Base-by-base conservation (phyloP, 306 rosid species). In the Lupinus albus region DNA sequence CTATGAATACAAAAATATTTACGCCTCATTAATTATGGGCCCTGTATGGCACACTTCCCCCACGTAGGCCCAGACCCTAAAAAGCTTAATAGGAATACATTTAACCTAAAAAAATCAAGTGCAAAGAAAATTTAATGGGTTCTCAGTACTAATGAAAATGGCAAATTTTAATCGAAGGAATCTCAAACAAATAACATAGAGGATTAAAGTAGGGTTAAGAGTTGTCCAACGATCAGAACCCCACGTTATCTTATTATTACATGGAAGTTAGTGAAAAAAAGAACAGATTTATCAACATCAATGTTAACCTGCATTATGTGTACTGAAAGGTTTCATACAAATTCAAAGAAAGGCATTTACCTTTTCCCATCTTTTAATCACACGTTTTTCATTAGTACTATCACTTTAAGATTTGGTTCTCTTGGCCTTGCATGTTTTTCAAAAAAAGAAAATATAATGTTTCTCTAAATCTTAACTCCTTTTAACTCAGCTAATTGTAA, bases 201-300 rank as follows among this genome's bases (percentile, higher is more conserved):
- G 25, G 70, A 58, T 47, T 63, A 82, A 74, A 66, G 78, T 51
- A 53, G 66, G 77, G 75, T 73, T 73, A 64, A 59, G 63, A 61
- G 45, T 25, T 84, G 85, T 74, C 45, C 47, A 74, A 17, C 54
- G 63, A 77, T 32, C 10, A 54, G 17, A 69, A 53, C 42, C 54
- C 61, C 48, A 54, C 75, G 77, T 77, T 61, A 68, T 75, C 63
- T 71, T 84, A 70, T 71, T 84, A 70, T 68, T 73, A 64, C 76
- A 75, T 75, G 74, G 80, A 73, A 71, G 73, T 56, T 79, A 50
- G 84, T 69, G 72, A 81, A 67, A 72, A 72, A 76, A 72, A 84
- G 88, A 81, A 79, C 64, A 81, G 57, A 69, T 62, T 71, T 84
- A 79, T 75, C 70, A 61, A 62, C 77, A 45, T 73, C 55, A 64